Evolutionary conservation across 169 alveolate species (phyloP).

Genomic region (Hepatocystis sp.): DNA sequence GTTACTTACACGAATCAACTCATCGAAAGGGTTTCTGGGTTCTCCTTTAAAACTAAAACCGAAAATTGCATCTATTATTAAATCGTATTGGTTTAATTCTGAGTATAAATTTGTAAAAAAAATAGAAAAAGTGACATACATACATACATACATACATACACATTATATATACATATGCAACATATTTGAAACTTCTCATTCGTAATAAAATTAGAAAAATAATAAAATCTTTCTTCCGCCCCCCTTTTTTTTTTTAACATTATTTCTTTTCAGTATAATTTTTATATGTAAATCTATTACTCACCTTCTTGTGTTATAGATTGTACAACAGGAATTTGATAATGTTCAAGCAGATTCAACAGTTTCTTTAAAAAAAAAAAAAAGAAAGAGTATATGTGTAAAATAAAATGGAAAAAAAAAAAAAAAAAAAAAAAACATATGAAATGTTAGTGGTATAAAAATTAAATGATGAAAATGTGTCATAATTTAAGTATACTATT

Average conservation of each 20-base stretch:
- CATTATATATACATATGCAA: no score
- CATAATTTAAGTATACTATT: no score
- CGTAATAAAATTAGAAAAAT: no score
- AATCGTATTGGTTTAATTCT: conserved; percentile 81
- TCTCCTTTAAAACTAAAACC: conserved; percentile 93
- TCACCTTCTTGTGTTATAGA: conserved; percentile 25
- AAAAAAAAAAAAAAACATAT: conserved; percentile 14
- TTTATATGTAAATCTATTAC: no score
- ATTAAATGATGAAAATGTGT: no score
- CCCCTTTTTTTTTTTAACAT: no score
- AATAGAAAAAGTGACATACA: background rate
- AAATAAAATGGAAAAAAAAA: background rate
- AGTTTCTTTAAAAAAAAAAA: conserved; percentile 17
- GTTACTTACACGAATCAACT: conserved; percentile 29
- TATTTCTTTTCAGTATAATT: no score
- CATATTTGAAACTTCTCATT: no score
- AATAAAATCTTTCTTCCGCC: no score
- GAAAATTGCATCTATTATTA: conserved; percentile 91
- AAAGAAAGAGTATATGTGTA: background rate
- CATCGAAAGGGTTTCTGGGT: conserved; percentile 89
- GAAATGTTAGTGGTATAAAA: no score
- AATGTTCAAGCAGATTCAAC: conserved; percentile 30
- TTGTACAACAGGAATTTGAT: conserved; percentile 31
- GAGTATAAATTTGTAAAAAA: background rate
- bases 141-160: background rate